Evolutionary conservation across 1,284 basidiomycete genomes (phyloP), one percentile per base, ranked within the genome.

Genomic region (Naganishia sp.): DNA sequence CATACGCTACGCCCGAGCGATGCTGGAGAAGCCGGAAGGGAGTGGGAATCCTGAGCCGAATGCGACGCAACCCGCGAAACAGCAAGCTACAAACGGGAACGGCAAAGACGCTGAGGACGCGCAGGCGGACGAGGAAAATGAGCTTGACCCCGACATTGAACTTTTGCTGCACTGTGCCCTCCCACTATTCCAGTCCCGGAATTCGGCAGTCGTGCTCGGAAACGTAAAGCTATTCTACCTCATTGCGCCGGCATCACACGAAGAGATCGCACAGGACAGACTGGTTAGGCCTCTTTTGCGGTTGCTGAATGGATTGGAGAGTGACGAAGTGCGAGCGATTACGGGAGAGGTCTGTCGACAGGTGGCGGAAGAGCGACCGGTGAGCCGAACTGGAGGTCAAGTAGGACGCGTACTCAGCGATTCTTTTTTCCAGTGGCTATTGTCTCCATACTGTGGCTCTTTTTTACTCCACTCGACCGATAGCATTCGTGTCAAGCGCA

Each of bases 121-220:
- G 25, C 71, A 70, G 50, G 74, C 77, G 5, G 75, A 77, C 58
- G 79, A 79, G 15, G 75, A 84, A 60, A 85, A 87, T 49, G 93
- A 95, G 72, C 76, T 82, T 31, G 92, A 95, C 76, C 68, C 72
- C 10, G 82, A 83, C 68, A 77, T 95, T 32, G 85, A 87, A 61
- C 81, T 95, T 53, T 82, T 95, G 5, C 77, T 96, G n/a, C 82
- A 84, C 31, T 87, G 85, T 43, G 82, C 86, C 0, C 86, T 89
- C 69, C 88, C 90, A 5, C 81, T 95, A 7, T 86, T 95, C 69
- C 87, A 90, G 73, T 92, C 89, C 54, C 83, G 87, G 58, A 96
- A 95, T 75, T 86, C 93, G 15, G 90, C 92, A 9, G 93, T 93
- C 47, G 87, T 92, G 0, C 79, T 94, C 46, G 87, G 88, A 11